Evolutionary conservation across 2,329 filamentous ascomycete genomes (phyloP).

Genomic region (Aotearoamyces nothofagi): DNA sequence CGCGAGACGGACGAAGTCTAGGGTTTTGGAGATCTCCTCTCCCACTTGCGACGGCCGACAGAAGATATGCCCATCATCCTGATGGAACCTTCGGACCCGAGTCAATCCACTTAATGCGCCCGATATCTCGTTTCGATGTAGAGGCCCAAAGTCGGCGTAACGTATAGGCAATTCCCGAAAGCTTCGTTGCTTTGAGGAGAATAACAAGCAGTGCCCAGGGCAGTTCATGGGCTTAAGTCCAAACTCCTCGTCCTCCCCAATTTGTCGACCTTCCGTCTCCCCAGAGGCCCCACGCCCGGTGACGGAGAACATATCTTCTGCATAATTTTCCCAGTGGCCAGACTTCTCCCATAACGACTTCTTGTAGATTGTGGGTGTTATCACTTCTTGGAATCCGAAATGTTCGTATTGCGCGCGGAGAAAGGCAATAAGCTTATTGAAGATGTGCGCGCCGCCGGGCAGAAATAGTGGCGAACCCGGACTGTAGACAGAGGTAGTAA

Average conservation of each 20-base stretch:
- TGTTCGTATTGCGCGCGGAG: slow-evolving; percentile 69
- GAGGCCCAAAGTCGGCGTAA: slow-evolving; percentile 73
- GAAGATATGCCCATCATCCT: slow-evolving; percentile 86
- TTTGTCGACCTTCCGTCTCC: slow-evolving; percentile 23
- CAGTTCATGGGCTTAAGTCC: slow-evolving; percentile 91
- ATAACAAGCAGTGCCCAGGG: slow-evolving; percentile 75
- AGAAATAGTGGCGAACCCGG: slow-evolving; percentile 77
- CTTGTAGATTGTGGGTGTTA: slow-evolving; percentile 85
- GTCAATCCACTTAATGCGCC: slow-evolving; percentile 71
- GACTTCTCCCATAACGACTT: slow-evolving; percentile 75
- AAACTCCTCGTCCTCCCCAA: slow-evolving; percentile 51
- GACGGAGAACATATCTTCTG: slow-evolving; percentile 85
- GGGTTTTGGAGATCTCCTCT: slow-evolving; percentile 55
- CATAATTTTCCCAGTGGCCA: slow-evolving; percentile 79
- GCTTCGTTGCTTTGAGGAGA: slow-evolving; percentile 55
- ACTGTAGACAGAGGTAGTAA: slow-evolving; percentile 65
- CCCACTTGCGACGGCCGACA: slow-evolving; percentile 64
- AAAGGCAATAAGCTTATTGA: slow-evolving; percentile 72
- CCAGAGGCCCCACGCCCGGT: slow-evolving; percentile 26
- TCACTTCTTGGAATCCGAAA: slow-evolving; percentile 78
- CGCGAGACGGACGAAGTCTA: slow-evolving; percentile 60
- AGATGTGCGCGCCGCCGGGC: slow-evolving; percentile 66
- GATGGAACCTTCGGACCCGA: slow-evolving; percentile 73
- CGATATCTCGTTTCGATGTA: slow-evolving; percentile 78
- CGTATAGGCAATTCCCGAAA: slow-evolving; percentile 72